Base-by-base conservation (phyloP, 179 eudicot genomes). In the Silene noctiflora region DNA sequence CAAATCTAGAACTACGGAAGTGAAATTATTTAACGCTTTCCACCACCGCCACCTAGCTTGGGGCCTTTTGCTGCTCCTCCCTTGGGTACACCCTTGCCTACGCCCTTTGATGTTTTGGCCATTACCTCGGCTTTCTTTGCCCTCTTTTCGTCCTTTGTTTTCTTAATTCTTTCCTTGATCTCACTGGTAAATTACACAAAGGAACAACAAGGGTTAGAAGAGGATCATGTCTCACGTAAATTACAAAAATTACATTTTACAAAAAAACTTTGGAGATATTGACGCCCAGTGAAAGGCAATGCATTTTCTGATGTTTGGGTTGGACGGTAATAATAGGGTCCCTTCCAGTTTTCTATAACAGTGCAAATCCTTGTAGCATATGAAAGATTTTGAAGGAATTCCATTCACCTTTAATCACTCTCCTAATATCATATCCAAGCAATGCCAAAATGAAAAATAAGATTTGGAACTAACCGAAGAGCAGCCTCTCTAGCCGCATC, bases 401-500 rank as follows among this genome's bases (percentile, higher is more conserved):
- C 13, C 13, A n/a, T 33, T 33, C 35, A 4, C 35, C 35, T 33
- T 39, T 39, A 39, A 5, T 39, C 44, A 39, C 44, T 39, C 44
- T 39, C 44, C 44, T 6, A 5, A 39, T 39, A 39, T 39, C 55
- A 0, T 1, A 48, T 11, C 55, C 17, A 11, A 48, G 13, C 58
- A 51, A 51, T 51, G 58, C 7, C 0, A 55, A 55, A 55, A 10
- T 55, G 60, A 55, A 14, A 55, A 10, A 16, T 55, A 55, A 3
- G 55, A 1, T 1, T 46, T 56, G 48, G 21, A 66, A 74, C 77
- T 72, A 27, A 90, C 93, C 96, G 90, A 11, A 91, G 90, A 24
- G 96, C 93, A 68, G 96, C 93, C 73, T 91, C 93, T 70, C 96
- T 83, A 3, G 93, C 96, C 59, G 96, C 96, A 81, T 91, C 96